A percentile compares a stretch with the other conserved stretches of the same genome.
phyloP scores from a whole-genome alignment of 768 basidiomycete species.

The Mycena latifolia region DNA sequence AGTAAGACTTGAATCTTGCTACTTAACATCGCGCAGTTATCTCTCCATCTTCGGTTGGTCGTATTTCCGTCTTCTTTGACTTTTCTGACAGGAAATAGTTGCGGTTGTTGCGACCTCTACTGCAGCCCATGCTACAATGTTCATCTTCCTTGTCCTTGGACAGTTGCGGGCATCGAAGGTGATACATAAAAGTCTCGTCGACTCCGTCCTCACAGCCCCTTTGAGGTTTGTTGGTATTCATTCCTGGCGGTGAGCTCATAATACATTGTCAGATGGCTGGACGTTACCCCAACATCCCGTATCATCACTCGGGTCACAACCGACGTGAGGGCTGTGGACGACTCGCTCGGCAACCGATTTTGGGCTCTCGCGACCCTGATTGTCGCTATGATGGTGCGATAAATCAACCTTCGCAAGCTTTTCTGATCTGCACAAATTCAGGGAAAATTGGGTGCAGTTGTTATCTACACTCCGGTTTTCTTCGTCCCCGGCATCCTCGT shows the following conservation, averaged over 20 bases:
- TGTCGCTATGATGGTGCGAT: conserved; percentile 46
- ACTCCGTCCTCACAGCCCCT: conserved; percentile 58
- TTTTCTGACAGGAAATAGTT: neutral
- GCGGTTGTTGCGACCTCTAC: conserved; percentile 42
- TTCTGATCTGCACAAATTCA: conserved; percentile 3
- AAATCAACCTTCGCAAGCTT: neutral
- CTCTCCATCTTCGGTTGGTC: conserved; percentile 21
- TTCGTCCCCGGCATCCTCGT: conserved; percentile 40
- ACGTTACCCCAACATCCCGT: conserved; percentile 42
- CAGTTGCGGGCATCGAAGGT: conserved; percentile 53
- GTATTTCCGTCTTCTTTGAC: neutral
- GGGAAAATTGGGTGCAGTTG: conserved; percentile 44
- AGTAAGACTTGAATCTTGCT: too few species aligned
- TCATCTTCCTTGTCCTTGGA: conserved; percentile 48
- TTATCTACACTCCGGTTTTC: conserved; percentile 45
- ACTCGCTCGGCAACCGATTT: conserved; percentile 48
- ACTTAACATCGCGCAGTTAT: neutral
- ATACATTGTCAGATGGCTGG: conserved; percentile 38
- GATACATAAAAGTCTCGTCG: conserved; percentile 55
- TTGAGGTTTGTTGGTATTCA: conserved; percentile 61
- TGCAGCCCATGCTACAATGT: conserved; percentile 41
- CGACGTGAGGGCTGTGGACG: conserved; percentile 52
- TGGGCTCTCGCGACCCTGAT: conserved; percentile 41
- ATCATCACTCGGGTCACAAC: conserved; percentile 65
- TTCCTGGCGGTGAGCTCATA: conserved; percentile 58